Conservation (phyloP, 768 basidiomycete species). For the Hericium alpestre region DNA sequence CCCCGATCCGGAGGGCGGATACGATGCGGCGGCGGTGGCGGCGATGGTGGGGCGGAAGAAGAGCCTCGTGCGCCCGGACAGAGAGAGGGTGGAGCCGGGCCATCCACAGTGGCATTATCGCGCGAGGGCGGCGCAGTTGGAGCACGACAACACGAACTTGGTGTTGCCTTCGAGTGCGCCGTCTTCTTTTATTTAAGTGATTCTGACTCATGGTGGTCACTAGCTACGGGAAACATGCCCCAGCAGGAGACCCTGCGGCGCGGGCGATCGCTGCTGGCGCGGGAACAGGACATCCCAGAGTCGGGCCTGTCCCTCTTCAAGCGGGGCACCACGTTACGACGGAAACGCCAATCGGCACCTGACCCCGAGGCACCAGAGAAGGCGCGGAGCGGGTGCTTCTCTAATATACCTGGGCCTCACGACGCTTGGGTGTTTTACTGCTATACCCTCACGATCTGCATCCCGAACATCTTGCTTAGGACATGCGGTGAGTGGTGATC, state of each 20-base stretch:
- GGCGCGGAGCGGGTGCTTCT: conserved; percentile 45
- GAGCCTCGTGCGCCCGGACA: conserved; percentile 83
- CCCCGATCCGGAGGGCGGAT: conserved; percentile 22
- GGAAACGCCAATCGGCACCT: conserved; percentile 43
- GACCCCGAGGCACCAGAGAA: conserved; percentile 21
- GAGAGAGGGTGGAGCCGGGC: conserved; percentile 91
- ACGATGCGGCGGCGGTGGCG: conserved; percentile 28
- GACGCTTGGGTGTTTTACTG: conserved; percentile 95
- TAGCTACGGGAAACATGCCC: conserved; percentile 76
- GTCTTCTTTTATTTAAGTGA: not conserved
- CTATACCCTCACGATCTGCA: conserved; percentile 67
- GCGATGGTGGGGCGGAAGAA: conserved; percentile 70
- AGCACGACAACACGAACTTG: conserved; percentile 55
- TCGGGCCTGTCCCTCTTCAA: conserved; percentile 90
- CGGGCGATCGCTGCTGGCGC: conserved; percentile 79
- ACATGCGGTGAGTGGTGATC: conserved; percentile 55
- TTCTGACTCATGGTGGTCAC: not conserved
- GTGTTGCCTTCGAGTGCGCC: conserved; percentile 78
- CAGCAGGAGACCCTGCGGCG: conserved; percentile 52
- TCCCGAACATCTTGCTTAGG: conserved; percentile 70
- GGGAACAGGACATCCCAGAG: conserved; percentile 87
- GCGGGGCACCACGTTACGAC: conserved; percentile 67
- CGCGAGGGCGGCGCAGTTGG: conserved; percentile 69
- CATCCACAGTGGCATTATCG: conserved; percentile 95
- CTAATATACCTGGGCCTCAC: conserved; percentile 79